Evolutionary conservation across 2,329 filamentous ascomycete species (phyloP).

Genomic region (Geosmithia morbida): DNA sequence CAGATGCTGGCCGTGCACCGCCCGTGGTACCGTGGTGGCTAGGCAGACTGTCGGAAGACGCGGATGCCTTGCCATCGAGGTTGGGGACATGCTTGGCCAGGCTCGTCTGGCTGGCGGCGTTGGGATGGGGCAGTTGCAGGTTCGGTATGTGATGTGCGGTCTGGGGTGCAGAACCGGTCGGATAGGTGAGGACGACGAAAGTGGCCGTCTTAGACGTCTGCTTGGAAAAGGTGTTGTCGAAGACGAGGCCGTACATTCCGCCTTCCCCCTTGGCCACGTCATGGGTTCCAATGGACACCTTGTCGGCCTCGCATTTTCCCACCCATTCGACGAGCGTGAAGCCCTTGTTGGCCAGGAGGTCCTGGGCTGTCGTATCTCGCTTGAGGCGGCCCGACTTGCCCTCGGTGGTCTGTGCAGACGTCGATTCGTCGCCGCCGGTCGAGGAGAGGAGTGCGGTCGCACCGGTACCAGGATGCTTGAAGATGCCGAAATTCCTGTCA

Average conservation of each 20-base stretch:
- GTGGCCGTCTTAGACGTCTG: conserved; percentile 88
- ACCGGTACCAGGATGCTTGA: conserved; percentile 81
- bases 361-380: conserved; percentile 47
- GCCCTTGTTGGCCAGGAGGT: conserved; percentile 51
- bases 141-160: conserved; percentile 56
- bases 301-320: conserved; percentile 92
- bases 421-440: conserved; percentile 22
- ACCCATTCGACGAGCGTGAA: conserved; percentile 67
- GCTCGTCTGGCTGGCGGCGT: conserved; percentile 32
- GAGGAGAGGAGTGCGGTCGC: conserved; percentile 29
- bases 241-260: conserved; percentile 92
- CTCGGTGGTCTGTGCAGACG: conserved; percentile 26
- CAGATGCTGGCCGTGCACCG: not conserved
- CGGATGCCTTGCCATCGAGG: conserved; percentile 27
- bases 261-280: conserved; percentile 61
- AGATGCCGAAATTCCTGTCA: conserved; percentile 78
- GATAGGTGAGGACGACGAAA: conserved; percentile 88
- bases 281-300: conserved; percentile 80
- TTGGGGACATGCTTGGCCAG: conserved; percentile 31
- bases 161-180: conserved; percentile 65
- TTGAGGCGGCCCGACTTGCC: conserved; percentile 34
- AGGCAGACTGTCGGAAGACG: conserved; percentile 47
- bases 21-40: conserved; percentile 35
- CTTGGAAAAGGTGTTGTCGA: conserved; percentile 98
- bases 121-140: conserved; percentile 25